Conservation (phyloP, 306 rosid genomes). For the Prunus padus region DNA sequence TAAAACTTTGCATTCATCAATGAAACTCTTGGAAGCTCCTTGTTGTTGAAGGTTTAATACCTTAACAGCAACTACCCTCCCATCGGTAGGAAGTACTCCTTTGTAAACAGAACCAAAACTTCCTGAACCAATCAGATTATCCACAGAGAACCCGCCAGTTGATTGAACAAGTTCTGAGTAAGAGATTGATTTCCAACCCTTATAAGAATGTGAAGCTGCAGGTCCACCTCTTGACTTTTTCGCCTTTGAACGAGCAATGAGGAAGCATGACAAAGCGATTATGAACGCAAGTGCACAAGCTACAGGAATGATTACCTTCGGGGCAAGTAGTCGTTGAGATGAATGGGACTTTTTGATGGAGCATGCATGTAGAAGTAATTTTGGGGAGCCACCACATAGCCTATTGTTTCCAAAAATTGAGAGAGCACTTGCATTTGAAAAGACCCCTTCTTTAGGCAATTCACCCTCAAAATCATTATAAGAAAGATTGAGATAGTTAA, state of each 20-base stretch:
- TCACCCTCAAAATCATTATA: background rate
- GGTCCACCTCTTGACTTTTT: background rate
- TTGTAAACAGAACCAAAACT: background rate
- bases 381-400: conserved; percentile 31
- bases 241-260: background rate
- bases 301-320: conserved; percentile 4
- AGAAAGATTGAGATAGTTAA: conserved; percentile 26
- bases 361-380: conserved; percentile 25
- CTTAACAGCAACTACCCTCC: too few species aligned
- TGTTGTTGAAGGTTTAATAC: background rate
- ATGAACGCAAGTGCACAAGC: conserved; percentile 5
- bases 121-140: background rate
- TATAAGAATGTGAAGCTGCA: background rate
- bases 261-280: background rate
- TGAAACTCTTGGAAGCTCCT: background rate
- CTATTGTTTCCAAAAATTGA: conserved; percentile 26
- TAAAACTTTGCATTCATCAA: background rate
- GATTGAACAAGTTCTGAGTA: background rate
- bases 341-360: background rate
- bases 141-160: background rate
- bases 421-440: conserved; percentile 20
- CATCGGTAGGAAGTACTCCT: too few species aligned
- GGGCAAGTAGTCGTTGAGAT: conserved; percentile 9
- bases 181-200: background rate
- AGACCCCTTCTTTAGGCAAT: background rate